Base-by-base conservation (phyloP, 2,329 filamentous ascomycete genomes). In the Penicillium sp. region DNA sequence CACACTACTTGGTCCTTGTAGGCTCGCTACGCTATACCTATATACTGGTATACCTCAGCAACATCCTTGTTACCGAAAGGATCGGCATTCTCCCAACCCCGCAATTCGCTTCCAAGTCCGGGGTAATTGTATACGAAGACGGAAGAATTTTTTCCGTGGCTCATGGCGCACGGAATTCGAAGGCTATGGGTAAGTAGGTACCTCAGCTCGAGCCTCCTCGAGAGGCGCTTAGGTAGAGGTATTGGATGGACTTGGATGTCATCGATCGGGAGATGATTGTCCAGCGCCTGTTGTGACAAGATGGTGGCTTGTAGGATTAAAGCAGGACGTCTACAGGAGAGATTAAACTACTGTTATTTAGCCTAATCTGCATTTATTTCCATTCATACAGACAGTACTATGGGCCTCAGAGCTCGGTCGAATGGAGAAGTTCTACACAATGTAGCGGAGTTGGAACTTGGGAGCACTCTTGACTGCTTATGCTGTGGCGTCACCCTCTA, bases 131-230 rank as follows among this genome's bases (percentile, higher is more conserved):
- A 17, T 34, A 43, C 43, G 17, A 31, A 28, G 41, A 58, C 59
- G 49, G 60, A 54, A 51, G 14, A 14, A 22, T 61, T 60, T 64
- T 63, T 59, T 59, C 62, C 63, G 43, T 31, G 3, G 25, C 25
- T 25, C 43, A 31, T 28, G 17, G 22, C 22, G 12, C 25, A n/a
- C 22, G 7, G 7, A 10, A 31, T 31, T 31, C 14, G 14, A 47
- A 31, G 22, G 11, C 31, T 47, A 47, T 5, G 43, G 43, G 11
- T n/a, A 17, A 31, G n/a, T 31, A 15, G n/a, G 14, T 31, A 4
- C n/a, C 7, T 31, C 14, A 47, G 25, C 6, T 31, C 28, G 6
- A 31, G 6, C n/a, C 25, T 47, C 22, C 3, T 14, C n/a, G 25
- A 31, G 43, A 47, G 7, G 25, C 22, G 28, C 7, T 11, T 17